phyloP scores from a whole-genome alignment of 1,284 basidiomycete genomes.

The Meira nashicola region DNA sequence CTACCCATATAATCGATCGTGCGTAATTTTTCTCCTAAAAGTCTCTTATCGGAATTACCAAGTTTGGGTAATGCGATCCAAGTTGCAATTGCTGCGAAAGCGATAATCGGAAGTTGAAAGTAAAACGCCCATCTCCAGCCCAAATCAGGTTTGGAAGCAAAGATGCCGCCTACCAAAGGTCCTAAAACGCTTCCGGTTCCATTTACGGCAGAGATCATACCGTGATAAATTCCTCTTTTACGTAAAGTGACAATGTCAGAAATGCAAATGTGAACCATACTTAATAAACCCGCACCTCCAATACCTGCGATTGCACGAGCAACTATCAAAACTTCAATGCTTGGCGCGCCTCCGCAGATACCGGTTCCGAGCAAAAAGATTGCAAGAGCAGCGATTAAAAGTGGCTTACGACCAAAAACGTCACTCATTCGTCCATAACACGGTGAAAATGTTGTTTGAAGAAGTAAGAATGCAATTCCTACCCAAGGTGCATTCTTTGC shows the following conservation, averaged over 20 bases:
- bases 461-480: slow-evolving; percentile 16
- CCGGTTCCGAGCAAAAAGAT: slow-evolving; percentile 14
- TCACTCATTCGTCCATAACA: slow-evolving; percentile 15
- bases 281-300: slow-evolving; percentile 17
- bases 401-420: slow-evolving; percentile 15
- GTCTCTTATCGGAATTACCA: slow-evolving; percentile 4
- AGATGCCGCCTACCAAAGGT: slow-evolving; percentile 13
- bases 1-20: slow-evolving; percentile 15
- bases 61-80: slow-evolving; percentile 10
- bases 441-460: slow-evolving; percentile 11
- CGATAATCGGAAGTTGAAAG: slow-evolving; percentile 18
- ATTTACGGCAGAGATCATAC: slow-evolving; percentile 15
- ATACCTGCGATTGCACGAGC: slow-evolving; percentile 16
- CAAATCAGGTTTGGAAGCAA: background rate
- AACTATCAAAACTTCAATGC: slow-evolving; percentile 12
- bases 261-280: slow-evolving; percentile 17
- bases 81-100: slow-evolving; percentile 9
- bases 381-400: background rate
- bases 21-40: slow-evolving; percentile 11
- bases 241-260: slow-evolving; percentile 18
- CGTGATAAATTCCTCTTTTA: slow-evolving; percentile 17
- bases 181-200: slow-evolving; percentile 12
- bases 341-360: slow-evolving; percentile 13
- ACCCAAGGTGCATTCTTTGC: slow-evolving; percentile 13
- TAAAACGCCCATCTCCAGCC: slow-evolving; percentile 18